Conservation (phyloP, 441 rosid genomes). For the Melastoma candidum region DNA sequence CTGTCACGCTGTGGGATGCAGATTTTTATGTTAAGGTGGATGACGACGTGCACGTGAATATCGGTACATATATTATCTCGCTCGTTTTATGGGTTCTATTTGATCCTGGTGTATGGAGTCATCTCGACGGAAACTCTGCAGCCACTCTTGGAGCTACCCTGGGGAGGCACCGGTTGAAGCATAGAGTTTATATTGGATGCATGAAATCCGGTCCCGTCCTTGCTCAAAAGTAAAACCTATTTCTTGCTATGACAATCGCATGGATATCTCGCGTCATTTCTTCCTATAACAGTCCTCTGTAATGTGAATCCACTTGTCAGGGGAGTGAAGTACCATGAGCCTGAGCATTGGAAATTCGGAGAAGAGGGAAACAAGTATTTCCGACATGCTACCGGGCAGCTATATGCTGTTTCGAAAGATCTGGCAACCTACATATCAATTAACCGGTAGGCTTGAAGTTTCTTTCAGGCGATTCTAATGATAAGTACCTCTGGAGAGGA, state of each 20-base stretch:
- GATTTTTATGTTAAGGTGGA: slow-evolving; percentile 88
- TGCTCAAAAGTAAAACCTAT: slow-evolving; percentile 59
- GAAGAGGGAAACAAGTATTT: slow-evolving; percentile 85
- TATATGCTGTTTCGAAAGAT: slow-evolving; percentile 80
- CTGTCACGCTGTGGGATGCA: slow-evolving; percentile 82
- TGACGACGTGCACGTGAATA: slow-evolving; percentile 90
- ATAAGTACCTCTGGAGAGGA: no score
- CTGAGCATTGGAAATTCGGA: slow-evolving; percentile 93
- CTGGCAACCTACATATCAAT: slow-evolving; percentile 74
- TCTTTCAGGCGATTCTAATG: no score
- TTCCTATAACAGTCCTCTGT: slow-evolving; percentile 6
- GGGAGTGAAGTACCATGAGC: slow-evolving; percentile 92
- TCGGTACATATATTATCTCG: slow-evolving; percentile 35
- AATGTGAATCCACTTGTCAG: slow-evolving; percentile 21
- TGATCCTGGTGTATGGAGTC: background rate
- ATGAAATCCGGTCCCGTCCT: slow-evolving; percentile 91
- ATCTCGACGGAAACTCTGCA: slow-evolving; percentile 19
- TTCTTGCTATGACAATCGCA: background rate
- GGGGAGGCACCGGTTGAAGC: slow-evolving; percentile 48
- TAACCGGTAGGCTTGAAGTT: slow-evolving; percentile 50
- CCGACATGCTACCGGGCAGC: slow-evolving; percentile 95
- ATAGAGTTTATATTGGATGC: slow-evolving; percentile 74
- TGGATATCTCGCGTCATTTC: background rate
- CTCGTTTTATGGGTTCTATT: background rate
- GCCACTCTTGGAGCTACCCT: slow-evolving; percentile 68